A percentile compares a stretch with the other conserved stretches of the same genome.
Evolutionary conservation across 257 asterid species (phyloP).

Genomic region (Paraleonurus japonicus): DNA sequence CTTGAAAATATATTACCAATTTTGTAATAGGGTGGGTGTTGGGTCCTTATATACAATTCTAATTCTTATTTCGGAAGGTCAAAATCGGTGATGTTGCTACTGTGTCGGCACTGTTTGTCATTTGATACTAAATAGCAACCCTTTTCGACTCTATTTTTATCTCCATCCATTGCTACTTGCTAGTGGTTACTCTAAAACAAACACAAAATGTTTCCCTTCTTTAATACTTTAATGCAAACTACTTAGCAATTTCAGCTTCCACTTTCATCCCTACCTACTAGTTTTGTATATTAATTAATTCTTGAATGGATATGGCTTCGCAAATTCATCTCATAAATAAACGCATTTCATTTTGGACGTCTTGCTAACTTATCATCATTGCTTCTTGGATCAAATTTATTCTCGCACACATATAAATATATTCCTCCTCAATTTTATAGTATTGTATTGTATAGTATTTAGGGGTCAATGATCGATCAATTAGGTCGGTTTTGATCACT

Average conservation of each 20-base stretch:
- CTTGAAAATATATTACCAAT: background rate
- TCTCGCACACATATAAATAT: no score
- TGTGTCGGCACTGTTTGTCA: slow-evolving; percentile 34
- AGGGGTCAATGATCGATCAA: no score
- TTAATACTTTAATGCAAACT: background rate
- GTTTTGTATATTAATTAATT: background rate
- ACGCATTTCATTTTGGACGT: no score
- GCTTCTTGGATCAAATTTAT: no score
- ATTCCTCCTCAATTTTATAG: no score
- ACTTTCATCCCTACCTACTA: background rate
- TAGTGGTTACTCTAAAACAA: slow-evolving; percentile 17
- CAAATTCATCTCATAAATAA: background rate
- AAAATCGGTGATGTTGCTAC: slow-evolving; percentile 22
- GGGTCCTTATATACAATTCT: background rate
- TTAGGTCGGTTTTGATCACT: no score
- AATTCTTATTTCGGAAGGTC: slow-evolving; percentile 21
- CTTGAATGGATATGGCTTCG: background rate
- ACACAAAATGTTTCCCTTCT: slow-evolving; percentile 12
- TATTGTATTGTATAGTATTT: no score
- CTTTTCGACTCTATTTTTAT: background rate
- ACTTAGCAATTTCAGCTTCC: background rate
- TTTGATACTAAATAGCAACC: background rate
- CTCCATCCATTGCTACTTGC: background rate
- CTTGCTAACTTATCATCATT: no score
- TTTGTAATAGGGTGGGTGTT: background rate